Evolutionary conservation across 2,329 filamentous ascomycete genomes (phyloP).

Genomic region (Hypocreales sp.): DNA sequence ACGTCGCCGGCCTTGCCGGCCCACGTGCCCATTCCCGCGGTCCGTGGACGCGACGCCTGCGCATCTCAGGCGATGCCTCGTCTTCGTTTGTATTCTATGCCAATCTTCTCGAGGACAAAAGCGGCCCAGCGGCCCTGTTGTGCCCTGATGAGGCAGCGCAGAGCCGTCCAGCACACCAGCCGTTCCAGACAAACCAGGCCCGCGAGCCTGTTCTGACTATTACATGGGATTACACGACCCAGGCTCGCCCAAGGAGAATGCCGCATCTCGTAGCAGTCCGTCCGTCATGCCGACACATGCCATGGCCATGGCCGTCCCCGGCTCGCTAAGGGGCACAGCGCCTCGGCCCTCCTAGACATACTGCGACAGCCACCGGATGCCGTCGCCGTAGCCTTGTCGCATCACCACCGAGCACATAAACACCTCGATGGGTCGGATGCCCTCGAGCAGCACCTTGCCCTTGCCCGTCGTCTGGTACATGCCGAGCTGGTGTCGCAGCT

Average conservation of each 20-base stretch:
- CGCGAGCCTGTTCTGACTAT: conserved; percentile 1
- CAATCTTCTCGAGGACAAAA: too few relatives aligned
- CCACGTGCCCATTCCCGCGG: too few relatives aligned
- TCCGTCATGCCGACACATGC: conserved; percentile 1
- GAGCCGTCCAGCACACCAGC: too few relatives aligned
- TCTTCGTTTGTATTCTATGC: too few relatives aligned
- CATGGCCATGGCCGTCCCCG: not conserved
- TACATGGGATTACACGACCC: conserved; percentile 16
- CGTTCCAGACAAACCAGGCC: not conserved
- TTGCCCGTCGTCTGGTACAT: conserved; percentile 95
- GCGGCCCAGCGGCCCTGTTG: too few relatives aligned
- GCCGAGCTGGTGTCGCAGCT: conserved; percentile 80
- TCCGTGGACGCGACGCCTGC: too few relatives aligned
- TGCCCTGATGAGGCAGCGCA: too few relatives aligned
- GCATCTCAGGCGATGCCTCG: too few relatives aligned
- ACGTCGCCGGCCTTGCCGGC: too few relatives aligned
- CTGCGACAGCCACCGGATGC: conserved; percentile 82
- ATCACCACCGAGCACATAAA: conserved; percentile 99
- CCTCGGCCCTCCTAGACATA: too few relatives aligned
- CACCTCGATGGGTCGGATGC: conserved; percentile 87
- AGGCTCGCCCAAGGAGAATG: conserved; percentile 19
- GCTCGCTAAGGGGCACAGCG: too few relatives aligned
- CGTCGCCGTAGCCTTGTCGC: conserved; percentile 89
- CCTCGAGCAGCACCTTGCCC: conserved; percentile 84
- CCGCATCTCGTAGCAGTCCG: conserved; percentile 13